These are phyloP conservation scores for Grosmannia huntii DNA, from an alignment of 2,329 filamentous ascomycete genomes.

Conservation along the genomic window DNA sequence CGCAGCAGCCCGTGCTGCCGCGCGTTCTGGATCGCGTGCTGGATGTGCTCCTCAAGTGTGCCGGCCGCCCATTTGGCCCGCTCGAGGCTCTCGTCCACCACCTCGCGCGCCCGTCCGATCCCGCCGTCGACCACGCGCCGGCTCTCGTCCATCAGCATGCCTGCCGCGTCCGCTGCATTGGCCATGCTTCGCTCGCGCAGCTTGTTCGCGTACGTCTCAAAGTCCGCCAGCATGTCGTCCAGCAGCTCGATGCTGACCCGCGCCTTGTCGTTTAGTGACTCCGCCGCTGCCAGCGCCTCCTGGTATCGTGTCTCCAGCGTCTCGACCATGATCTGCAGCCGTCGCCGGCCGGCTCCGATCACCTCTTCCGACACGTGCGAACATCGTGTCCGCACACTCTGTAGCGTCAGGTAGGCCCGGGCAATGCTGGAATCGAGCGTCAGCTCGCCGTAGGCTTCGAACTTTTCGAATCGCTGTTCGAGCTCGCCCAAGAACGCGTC, in stretches of 20 bases:
- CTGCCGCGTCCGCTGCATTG: constrained; percentile 51
- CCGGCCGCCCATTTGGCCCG: constrained; percentile 72
- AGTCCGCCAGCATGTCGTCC: constrained; percentile 72
- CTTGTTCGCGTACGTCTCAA: constrained; percentile 71
- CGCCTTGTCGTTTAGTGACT: constrained; percentile 84
- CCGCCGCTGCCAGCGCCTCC: constrained; percentile 70
- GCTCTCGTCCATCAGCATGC: constrained; percentile 63
- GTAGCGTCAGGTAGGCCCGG: constrained; percentile 72
- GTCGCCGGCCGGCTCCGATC: constrained; percentile 71
- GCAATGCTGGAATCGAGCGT: constrained; percentile 74
- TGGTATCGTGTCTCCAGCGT: constrained; percentile 82
- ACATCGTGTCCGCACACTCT: constrained; percentile 77
- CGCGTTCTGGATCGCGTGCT: constrained; percentile 61
- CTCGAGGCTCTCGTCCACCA: constrained; percentile 70
- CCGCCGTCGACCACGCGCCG: constrained; percentile 71
- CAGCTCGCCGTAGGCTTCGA: constrained; percentile 77
- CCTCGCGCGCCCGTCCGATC: constrained; percentile 58
- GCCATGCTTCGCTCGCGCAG: constrained; percentile 64
- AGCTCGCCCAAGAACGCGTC: constrained; percentile 77
- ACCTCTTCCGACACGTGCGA: constrained; percentile 83
- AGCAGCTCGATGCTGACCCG: constrained; percentile 76
- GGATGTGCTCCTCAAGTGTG: constrained; percentile 72
- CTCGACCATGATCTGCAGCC: constrained; percentile 82
- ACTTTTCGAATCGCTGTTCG: constrained; percentile 71
- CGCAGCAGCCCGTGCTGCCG: constrained; percentile 70